phyloP scores from a whole-genome alignment of 1,139 yeast genomes.

The Suhomyces ambrosiae region DNA sequence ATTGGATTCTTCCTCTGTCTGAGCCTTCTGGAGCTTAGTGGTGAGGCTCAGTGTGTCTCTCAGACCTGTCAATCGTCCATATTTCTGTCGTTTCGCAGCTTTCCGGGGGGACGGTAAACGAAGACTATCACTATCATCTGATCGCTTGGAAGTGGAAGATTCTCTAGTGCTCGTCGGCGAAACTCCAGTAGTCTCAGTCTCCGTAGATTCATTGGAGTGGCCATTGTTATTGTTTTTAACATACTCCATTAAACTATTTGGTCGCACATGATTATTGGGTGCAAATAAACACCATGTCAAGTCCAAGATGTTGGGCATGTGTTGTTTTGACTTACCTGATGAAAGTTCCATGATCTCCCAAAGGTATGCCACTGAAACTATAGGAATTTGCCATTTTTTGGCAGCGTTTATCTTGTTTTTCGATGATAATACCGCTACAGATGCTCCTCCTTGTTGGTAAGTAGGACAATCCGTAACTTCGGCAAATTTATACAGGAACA shows the following conservation, averaged over 20 bases:
- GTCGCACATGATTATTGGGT: slow-evolving; percentile 30
- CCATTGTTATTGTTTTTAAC: slow-evolving; percentile 22
- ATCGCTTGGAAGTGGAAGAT: slow-evolving; percentile 4
- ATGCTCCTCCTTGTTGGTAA: slow-evolving; percentile 29
- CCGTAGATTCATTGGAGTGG: slow-evolving; percentile 7
- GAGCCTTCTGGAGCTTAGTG: slow-evolving; percentile 6
- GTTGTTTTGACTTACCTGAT: slow-evolving; percentile 18
- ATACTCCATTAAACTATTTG: slow-evolving; percentile 38
- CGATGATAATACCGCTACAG: slow-evolving; percentile 47
- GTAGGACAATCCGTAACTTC: slow-evolving; percentile 42
- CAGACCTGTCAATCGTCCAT: slow-evolving; percentile 37
- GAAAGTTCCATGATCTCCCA: slow-evolving; percentile 46
- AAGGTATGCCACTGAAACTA: slow-evolving; percentile 54
- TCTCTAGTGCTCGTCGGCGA: not conserved
- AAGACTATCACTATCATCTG: slow-evolving; percentile 12
- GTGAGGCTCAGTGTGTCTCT: slow-evolving; percentile 9
- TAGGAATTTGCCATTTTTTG: slow-evolving; percentile 56
- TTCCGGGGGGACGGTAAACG: slow-evolving; percentile 46
- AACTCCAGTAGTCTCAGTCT: slow-evolving; percentile 1
- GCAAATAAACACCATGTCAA: slow-evolving; percentile 57
- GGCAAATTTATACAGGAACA: slow-evolving; percentile 38
- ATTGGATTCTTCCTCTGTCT: slow-evolving; percentile 1
- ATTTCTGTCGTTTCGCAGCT: slow-evolving; percentile 30
- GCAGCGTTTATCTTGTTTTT: slow-evolving; percentile 59
- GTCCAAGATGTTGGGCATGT: slow-evolving; percentile 41